Percentiles rank a stretch among this genome's conserved stretches.
Conservation (phyloP, 2,329 filamentous ascomycete species). For the Fusarium redolens region DNA sequence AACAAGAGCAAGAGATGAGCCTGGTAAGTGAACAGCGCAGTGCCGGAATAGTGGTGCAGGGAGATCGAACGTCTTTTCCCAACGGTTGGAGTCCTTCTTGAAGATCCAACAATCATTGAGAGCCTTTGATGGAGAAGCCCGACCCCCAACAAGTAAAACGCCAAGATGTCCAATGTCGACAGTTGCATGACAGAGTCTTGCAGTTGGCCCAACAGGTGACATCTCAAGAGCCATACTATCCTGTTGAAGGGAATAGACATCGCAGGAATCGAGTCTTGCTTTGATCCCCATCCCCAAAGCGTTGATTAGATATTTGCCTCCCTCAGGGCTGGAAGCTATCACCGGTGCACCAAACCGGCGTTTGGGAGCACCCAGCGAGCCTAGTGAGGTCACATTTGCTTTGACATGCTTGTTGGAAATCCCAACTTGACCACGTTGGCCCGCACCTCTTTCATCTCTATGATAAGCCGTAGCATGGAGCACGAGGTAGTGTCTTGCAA, state of each 20-base stretch:
- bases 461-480: conserved; percentile 65
- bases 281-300: conserved; percentile 59
- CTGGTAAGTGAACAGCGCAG: conserved; percentile 64
- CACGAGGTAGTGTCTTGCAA: conserved; percentile 86
- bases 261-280: conserved; percentile 60
- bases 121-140: conserved; percentile 77
- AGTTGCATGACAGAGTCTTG: conserved; percentile 80
- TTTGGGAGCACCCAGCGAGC: conserved; percentile 44
- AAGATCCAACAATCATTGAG: conserved; percentile 82
- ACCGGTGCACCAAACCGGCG: conserved; percentile 72
- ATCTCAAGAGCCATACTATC: conserved; percentile 41
- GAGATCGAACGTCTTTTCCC: conserved; percentile 74
- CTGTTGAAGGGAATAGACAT: conserved; percentile 56
- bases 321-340: conserved; percentile 51
- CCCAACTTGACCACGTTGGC: neutral
- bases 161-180: conserved; percentile 70
- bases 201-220: conserved; percentile 46
- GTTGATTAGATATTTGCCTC: conserved; percentile 58
- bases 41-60: conserved; percentile 82
- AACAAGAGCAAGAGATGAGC: conserved; percentile 65
- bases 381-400: conserved; percentile 21
- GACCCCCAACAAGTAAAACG: conserved; percentile 78
- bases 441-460: neutral
- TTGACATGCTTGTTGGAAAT: neutral
- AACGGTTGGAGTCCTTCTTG: conserved; percentile 62